Conservation (phyloP, 352 stramenopile genomes). For the Pythium dissimile region DNA sequence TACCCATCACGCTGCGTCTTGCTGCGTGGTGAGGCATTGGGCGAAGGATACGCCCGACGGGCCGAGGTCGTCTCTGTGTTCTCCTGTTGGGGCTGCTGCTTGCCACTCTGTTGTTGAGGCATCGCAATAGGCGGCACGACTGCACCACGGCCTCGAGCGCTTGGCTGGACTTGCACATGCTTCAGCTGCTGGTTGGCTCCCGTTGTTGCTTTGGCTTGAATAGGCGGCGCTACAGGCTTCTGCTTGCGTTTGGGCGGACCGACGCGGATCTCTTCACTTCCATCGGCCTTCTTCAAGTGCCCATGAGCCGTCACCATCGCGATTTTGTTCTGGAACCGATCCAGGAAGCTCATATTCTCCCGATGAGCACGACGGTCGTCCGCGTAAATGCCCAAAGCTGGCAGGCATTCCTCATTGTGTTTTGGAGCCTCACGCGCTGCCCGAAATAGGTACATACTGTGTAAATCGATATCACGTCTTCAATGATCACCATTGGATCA, state of each 20-base stretch:
- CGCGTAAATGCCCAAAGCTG: neutral
- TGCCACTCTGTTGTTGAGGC: neutral
- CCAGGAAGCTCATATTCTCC: slow-evolving; percentile 72
- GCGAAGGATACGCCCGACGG: slow-evolving; percentile 20
- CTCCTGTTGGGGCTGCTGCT: slow-evolving; percentile 7
- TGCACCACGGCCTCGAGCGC: slow-evolving; percentile 6
- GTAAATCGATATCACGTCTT: neutral
- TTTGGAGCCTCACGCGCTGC: neutral
- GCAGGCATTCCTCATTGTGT: neutral
- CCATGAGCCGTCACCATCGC: slow-evolving; percentile 76
- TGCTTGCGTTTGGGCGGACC: slow-evolving; percentile 56
- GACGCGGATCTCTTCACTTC: slow-evolving; percentile 78
- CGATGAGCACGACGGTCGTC: too few species aligned
- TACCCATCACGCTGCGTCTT: slow-evolving; percentile 31
- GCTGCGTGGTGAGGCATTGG: slow-evolving; percentile 24
- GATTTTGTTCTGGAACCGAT: slow-evolving; percentile 83
- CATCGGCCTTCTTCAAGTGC: slow-evolving; percentile 73
- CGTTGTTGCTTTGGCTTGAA: neutral
- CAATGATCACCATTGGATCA: neutral
- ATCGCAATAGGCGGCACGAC: neutral
- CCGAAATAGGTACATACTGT: slow-evolving; percentile 31
- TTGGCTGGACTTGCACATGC: slow-evolving; percentile 21
- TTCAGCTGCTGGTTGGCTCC: slow-evolving; percentile 3
- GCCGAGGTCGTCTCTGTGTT: slow-evolving; percentile 14
- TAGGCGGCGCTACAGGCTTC: neutral